phyloP scores from a whole-genome alignment of 371 early-diverging fungal genomes.

The Rhizopus delemar region DNA sequence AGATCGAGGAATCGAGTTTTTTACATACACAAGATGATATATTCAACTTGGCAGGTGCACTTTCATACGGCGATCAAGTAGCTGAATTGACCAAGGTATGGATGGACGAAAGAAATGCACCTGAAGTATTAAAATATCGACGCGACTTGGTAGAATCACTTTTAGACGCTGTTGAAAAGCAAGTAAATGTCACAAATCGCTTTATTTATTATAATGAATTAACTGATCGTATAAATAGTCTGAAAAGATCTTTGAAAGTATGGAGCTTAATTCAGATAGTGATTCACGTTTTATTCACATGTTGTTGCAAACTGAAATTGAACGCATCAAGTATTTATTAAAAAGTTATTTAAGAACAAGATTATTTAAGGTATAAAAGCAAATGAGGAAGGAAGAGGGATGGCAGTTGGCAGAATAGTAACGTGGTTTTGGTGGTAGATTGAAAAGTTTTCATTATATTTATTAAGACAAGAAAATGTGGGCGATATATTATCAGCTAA shows the following conservation, averaged over 20 bases:
- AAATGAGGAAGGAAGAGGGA: not conserved
- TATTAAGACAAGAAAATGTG: constrained; percentile 38
- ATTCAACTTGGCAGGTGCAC: constrained; percentile 10
- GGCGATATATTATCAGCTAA: constrained; percentile 45
- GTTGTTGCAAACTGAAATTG: constrained; percentile 79
- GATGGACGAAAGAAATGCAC: constrained; percentile 81
- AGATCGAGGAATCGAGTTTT: constrained; percentile 7
- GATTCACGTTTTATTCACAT: constrained; percentile 55
- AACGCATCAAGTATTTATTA: constrained; percentile 78
- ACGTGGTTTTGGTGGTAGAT: constrained; percentile 34
- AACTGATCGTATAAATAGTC: constrained; percentile 7
- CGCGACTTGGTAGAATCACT: constrained; percentile 58
- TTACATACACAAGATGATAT: not conserved
- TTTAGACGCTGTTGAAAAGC: constrained; percentile 62
- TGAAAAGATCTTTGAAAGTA: constrained; percentile 21
- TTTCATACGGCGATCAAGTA: constrained; percentile 7
- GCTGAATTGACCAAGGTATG: constrained; percentile 56
- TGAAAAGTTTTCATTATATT: constrained; percentile 45
- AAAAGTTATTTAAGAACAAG: constrained; percentile 74
- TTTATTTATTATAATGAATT: not conserved
- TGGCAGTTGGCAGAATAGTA: not conserved
- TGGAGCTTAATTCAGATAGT: constrained; percentile 19
- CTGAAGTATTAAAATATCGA: constrained; percentile 73
- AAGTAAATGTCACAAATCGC: constrained; percentile 37
- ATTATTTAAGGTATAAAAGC: constrained; percentile 55